Evolutionary conservation across 2,329 filamentous ascomycete species (phyloP), one percentile per base, ranked within the genome.

Genomic region (Verticillium nonalfalfae): DNA sequence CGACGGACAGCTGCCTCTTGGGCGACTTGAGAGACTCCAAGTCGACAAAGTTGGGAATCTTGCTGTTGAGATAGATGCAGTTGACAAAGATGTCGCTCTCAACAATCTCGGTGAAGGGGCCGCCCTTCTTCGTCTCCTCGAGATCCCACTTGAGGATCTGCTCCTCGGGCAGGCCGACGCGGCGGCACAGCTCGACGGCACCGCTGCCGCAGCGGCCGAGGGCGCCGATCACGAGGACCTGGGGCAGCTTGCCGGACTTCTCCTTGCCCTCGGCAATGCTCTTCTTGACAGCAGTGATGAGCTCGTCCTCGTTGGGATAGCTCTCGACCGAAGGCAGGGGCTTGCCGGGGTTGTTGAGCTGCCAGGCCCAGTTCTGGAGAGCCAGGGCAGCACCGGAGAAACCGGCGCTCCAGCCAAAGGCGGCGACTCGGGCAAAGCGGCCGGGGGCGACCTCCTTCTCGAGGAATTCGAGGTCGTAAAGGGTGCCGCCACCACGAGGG

Each of bases 381-480:
- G 89, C 90, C 59, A 93, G 79, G 9, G 90, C 90, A 50, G 89
- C 84, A 38, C 88, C 87, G 4, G 89, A 87, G 71, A 90, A 95
- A 21, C 91, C 91, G 35, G 91, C 91, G 64, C 88, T 85, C 74
- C 87, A 90, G 14, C 88, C 84, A 68, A 92, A 91, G 1, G 87
- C 87, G 9, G 88, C 88, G 1, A 93, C 87, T 64, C 90, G 79
- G 18, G 50, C 57, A 26, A 58, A 58, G 56, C 90, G 81, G 40
- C 90, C 90, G 35, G 78, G 81, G 5, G 57, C 38, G 14, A 56
- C 50, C 65, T 88, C 84, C 67, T 96, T 89, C 45, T 85, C 84
- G 40, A 97, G 81, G 73, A 97, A 97, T 73, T 97, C 93, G 40
- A 97, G 83, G 70, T 97, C 93, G 62, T 93, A 85, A 14, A 97